Conservation (phyloP, 1,284 basidiomycete species). For the Malassezia equina region DNA sequence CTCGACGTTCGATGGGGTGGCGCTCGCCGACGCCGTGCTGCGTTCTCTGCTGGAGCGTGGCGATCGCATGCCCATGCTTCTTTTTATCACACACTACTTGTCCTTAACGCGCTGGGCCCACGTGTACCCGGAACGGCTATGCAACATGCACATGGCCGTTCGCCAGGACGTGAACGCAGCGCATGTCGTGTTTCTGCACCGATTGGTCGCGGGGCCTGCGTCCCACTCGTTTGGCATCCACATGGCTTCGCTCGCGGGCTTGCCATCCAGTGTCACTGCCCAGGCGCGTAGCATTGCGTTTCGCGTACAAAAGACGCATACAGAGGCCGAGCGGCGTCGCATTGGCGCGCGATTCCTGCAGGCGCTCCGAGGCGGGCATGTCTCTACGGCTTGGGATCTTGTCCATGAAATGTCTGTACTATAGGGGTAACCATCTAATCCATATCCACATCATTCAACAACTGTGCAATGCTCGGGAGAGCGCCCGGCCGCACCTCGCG, state of each 20-base stretch:
- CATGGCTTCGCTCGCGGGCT: constrained; percentile 32
- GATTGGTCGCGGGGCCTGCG: constrained; percentile 26
- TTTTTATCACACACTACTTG: constrained; percentile 44
- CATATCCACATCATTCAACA: constrained; percentile 23
- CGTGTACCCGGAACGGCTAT: constrained; percentile 5
- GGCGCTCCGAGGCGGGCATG: not conserved
- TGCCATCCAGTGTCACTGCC: constrained; percentile 16
- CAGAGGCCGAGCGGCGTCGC: not conserved
- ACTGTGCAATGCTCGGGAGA: constrained; percentile 25
- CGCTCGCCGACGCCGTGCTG: constrained; percentile 31
- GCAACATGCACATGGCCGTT: constrained; percentile 35
- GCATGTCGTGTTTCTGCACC: constrained; percentile 40
- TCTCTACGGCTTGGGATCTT: not conserved
- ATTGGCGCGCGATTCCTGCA: not conserved
- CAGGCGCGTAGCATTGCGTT: constrained; percentile 8
- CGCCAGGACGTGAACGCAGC: not conserved
- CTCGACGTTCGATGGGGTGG: constrained; percentile 30
- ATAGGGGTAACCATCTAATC: not conserved
- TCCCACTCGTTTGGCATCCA: constrained; percentile 40
- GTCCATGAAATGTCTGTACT: not conserved
- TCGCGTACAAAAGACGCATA: not conserved
- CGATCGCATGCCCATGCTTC: constrained; percentile 13
- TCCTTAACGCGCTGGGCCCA: constrained; percentile 22
- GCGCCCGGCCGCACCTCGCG: not conserved
- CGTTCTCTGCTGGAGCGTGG: constrained; percentile 17